Conservation (phyloP, 306 rosid genomes). For the Prunus dulcis region DNA sequence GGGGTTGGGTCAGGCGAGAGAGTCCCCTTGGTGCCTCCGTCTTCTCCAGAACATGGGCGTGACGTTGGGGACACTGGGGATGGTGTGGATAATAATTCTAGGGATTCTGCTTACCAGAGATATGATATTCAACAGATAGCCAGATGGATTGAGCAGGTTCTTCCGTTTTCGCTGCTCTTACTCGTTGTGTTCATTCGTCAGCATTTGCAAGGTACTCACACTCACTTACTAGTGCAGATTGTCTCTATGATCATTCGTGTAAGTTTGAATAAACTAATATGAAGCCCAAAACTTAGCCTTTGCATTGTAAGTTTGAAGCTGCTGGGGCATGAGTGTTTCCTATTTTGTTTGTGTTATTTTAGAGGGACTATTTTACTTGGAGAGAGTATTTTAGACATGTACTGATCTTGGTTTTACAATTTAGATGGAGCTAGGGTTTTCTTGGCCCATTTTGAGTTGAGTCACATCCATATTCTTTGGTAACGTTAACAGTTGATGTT, state of each 20-base stretch:
- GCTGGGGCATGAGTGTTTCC: not conserved
- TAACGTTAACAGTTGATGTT: not conserved
- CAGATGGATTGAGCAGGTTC: conserved; percentile 75
- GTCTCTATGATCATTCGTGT: not conserved
- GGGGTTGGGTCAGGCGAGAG: conserved; percentile 39
- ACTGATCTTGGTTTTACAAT: not conserved
- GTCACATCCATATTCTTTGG: not conserved
- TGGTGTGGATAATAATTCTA: conserved; percentile 37
- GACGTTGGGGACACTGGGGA: conserved; percentile 42
- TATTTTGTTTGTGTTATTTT: not conserved
- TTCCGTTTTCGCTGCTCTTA: conserved; percentile 74
- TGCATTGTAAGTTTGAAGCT: not conserved
- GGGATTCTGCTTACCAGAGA: conserved; percentile 65
- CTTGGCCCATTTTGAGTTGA: not conserved
- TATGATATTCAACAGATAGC: conserved; percentile 73
- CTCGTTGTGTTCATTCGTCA: conserved; percentile 79
- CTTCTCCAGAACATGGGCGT: conserved; percentile 18
- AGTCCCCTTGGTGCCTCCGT: conserved; percentile 45
- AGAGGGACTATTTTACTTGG: not conserved
- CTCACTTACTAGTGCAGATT: not conserved
- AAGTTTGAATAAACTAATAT: not conserved
- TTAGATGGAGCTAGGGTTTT: not conserved
- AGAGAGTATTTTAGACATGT: too few relatives aligned
- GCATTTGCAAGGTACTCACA: conserved; percentile 71
- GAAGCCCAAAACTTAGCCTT: not conserved